Evolutionary conservation across 2,329 filamentous ascomycete species (phyloP), one percentile per base, ranked within the genome.

Genomic region (Fusarium graminum): DNA sequence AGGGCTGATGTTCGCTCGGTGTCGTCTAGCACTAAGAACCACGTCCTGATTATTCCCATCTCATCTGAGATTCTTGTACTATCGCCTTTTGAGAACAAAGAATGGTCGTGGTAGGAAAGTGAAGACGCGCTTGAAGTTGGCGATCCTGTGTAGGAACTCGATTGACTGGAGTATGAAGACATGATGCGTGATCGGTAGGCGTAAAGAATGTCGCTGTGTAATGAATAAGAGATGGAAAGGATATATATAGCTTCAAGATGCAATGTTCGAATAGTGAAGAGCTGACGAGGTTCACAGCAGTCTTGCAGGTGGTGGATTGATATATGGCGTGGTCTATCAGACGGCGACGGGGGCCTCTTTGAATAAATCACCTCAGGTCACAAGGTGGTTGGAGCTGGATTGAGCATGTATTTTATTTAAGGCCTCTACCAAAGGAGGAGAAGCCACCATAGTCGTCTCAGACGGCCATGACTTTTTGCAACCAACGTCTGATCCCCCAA

Each of bases 391-490:
- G 65, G 70, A 72, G 70, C 63, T 69, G 55, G 50, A 72, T 72
- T 71, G 70, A 72, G 70, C 70, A 72, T 59, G 50, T 72, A 72
- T 68, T 52, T 69, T 59, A 67, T 67, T 41, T 52, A 65, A 47
- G 57, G 45, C 45, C 53, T 45, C 53, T 56, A 34, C 42, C 55
- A 65, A 43, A 63, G 59, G 52, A 42, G 25, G 32, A 52, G 50
- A 61, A 52, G 42, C 57, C 50, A 65, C 50, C 45, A 56, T 69
- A 55, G 45, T 69, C 65, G 62, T 69, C 65, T 55, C 60, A 68
- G 65, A 52, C 56, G 40, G 65, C 65, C 49, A 60, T 61, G 57
- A 63, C 61, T 53, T 63, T 49, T 65, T 51, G 19, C 43, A 44
- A 41, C 44, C 62, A 63, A 68, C 65, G 44, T 68, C 54, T 62